Evolutionary conservation across 306 rosid species (phyloP).

Genomic region (Pueraria montana): DNA sequence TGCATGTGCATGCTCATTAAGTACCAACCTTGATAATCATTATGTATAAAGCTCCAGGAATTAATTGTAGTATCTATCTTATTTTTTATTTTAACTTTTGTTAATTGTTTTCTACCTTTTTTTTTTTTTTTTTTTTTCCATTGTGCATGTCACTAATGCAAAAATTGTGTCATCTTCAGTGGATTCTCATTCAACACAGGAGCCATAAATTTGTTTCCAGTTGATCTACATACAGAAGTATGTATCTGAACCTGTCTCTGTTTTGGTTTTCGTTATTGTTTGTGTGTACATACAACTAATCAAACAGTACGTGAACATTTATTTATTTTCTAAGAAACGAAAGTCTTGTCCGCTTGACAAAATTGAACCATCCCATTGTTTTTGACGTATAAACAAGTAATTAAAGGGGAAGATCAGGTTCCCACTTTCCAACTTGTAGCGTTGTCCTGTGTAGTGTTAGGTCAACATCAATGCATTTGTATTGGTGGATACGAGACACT

Average conservation of each 20-base stretch:
- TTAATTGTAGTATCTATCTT: slow-evolving; percentile 8
- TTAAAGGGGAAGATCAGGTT: background rate
- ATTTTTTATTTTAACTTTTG: slow-evolving; percentile 38
- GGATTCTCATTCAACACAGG: slow-evolving; percentile 76
- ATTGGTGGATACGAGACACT: slow-evolving; percentile 1
- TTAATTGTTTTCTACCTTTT: slow-evolving; percentile 31
- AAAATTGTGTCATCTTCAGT: slow-evolving; percentile 58
- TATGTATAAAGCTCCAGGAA: slow-evolving; percentile 6
- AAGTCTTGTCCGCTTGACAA: slow-evolving; percentile 11
- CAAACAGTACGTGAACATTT: slow-evolving; percentile 3
- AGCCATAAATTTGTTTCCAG: slow-evolving; percentile 88
- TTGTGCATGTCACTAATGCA: slow-evolving; percentile 40
- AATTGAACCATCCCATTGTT: slow-evolving; percentile 37
- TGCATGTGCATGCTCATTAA: slow-evolving; percentile 14
- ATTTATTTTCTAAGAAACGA: slow-evolving; percentile 18
- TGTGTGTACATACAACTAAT: slow-evolving; percentile 28
- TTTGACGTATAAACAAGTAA: slow-evolving; percentile 33
- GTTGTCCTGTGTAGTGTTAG: slow-evolving; percentile 29
- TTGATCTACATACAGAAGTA: slow-evolving; percentile 74
- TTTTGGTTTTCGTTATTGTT: background rate
- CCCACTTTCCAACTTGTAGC: slow-evolving; percentile 14
- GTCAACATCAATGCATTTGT: slow-evolving; percentile 17
- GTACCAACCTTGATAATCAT: slow-evolving; percentile 42
- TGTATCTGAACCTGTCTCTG: slow-evolving; percentile 45
- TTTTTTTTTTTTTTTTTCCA: background rate